Evolutionary conservation across 306 rosid species (phyloP), one percentile per base, ranked within the genome.

Genomic region (Urtica urens): DNA sequence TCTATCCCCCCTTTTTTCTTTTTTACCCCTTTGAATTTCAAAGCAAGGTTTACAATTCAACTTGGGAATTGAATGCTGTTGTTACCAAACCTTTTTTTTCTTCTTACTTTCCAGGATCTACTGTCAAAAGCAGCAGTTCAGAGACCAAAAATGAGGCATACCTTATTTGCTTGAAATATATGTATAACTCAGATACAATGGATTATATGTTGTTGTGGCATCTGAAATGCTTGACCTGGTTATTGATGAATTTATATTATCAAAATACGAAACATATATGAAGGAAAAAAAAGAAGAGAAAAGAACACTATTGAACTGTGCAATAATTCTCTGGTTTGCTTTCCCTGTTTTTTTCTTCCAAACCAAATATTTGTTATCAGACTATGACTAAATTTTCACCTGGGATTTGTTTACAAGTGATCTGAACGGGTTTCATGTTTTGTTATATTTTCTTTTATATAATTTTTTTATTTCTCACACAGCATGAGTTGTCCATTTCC

Each of bases 91-190:
- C 50, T 60, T 68, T 77, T 69, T 59, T 46, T 45, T 23, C 10
- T 42, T 20, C 13, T 37, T 37, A 4, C 2, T 28, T 52, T 53
- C 59, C 54, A 50, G 23, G 82, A 72, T 74, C 75, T 62, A 52
- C 59, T 29, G 59, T 57, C 80, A 17, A 35, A 63, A 73, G 69
- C 64, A 51, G 72, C 49, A 76, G 55, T 71, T 67, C 54, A 68
- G 69, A 69, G 86, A 69, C 71, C 66, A 61, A 76, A 74, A n/a
- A 69, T 71, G 78, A 79, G 78, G 82, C 73, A 66, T 74, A 71
- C 26, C 54, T 63, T 60, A 39, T 74, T 34, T 68, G 69, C 44
- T 59, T 68, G 42, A 58, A 62, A 74, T 79, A 73, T 76, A 76
- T n/a, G 39, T 51, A 39, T 46, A 59, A 69, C n/a, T n/a, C n/a